Base-by-base conservation (phyloP, 148 eudicot species). In the Nepenthes mirabilis region DNA sequence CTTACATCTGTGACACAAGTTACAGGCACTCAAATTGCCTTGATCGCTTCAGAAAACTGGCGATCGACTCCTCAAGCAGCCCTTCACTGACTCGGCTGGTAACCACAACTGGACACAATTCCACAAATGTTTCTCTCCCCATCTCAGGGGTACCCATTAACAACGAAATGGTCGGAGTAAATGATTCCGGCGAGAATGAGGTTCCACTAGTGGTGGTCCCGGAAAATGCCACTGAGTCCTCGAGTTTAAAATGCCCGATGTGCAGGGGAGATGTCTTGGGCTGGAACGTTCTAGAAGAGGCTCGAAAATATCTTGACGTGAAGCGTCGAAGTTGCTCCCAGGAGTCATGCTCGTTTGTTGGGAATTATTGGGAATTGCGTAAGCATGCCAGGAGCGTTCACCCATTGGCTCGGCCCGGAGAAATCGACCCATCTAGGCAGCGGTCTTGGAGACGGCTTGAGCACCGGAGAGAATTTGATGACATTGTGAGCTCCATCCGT, bases 11-110 rank as follows among this genome's bases (percentile, higher is more conserved):
- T 69, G 98, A 93, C 60, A 83, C 98, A 48, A 93, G 96, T 69
- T 83, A 86, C 72, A 75, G 98, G 73, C 96, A 93, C 72, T 93
- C 98, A 36, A 93, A 93, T 82, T 93, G 98, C 68, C 82, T 93
- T 12, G 96, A 93, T 34, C 86, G 98, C 8, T 93, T 73, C 63
- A 83, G 68, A 58, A 82, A 82, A 69, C 91, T 86, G 3, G 68
- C 64, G 63, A 53, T 69, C 58, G 86, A 80, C 58, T 59, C 68
- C 14, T 64, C 66, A 58, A 56, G 33, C 60, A 58, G 52, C 33
- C 14, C 45, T 40, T 40, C 8, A 8, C 45, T 72, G 4, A 48
- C 72, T 34, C 72, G 77, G 11, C 48, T 47, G 37, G 58, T 67
- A 58, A 51, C 70, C 60, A 76, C 72, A 34, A 14, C 50, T 14